phyloP scores from a whole-genome alignment of 2,329 filamentous ascomycete species.

The Diaporthe australafricana region DNA sequence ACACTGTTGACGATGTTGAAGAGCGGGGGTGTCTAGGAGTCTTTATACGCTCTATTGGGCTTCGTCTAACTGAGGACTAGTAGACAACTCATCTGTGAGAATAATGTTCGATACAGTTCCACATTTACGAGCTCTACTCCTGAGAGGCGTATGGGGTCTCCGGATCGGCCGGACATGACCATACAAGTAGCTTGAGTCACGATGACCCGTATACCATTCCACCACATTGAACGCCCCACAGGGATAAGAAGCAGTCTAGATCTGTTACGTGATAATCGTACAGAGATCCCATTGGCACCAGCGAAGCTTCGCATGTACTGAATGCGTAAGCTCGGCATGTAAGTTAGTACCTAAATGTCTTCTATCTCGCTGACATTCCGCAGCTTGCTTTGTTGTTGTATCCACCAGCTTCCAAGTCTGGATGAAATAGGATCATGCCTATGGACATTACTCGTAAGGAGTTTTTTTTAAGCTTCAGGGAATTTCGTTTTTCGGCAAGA shows the following conservation, averaged over 20 bases:
- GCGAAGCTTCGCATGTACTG: too few relatives aligned
- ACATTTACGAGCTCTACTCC: neutral
- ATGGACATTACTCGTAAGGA: too few relatives aligned
- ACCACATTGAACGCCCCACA: neutral
- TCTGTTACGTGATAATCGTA: neutral
- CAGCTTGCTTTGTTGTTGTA: too few relatives aligned
- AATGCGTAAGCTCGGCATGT: too few relatives aligned
- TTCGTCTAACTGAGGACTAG: too few relatives aligned
- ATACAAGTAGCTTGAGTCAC: neutral
- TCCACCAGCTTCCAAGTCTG: too few relatives aligned
- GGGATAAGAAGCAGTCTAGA: neutral
- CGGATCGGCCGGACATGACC: neutral
- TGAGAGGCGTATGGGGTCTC: neutral
- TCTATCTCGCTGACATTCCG: too few relatives aligned
- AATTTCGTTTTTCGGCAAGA: too few relatives aligned
- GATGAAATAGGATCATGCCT: too few relatives aligned
- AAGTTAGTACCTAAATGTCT: too few relatives aligned
- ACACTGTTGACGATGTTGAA: too few relatives aligned
- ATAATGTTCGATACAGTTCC: neutral
- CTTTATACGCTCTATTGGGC: neutral
- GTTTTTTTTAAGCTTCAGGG: too few relatives aligned
- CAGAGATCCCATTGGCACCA: neutral
- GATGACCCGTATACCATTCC: neutral
- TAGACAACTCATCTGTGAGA: neutral
- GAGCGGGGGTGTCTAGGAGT: accelerated